phyloP scores from a whole-genome alignment of 352 stramenopile genomes.

The Pythium rishiriense region DNA sequence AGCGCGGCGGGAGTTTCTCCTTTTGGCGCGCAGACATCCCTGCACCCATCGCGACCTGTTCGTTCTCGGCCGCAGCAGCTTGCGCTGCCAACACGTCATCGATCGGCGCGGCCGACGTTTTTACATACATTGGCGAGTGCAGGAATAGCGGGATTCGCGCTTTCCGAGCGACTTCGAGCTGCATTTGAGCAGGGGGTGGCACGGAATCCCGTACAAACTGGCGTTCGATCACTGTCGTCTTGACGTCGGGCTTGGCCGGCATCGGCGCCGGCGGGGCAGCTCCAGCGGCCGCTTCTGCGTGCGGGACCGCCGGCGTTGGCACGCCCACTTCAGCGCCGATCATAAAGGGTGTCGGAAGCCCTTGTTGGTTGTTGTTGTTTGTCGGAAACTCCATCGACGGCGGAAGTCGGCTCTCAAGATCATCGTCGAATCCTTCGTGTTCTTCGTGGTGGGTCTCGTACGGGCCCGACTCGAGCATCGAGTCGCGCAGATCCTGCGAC shows the following conservation, averaged over 20 bases:
- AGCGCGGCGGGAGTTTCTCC: slow-evolving; percentile 54
- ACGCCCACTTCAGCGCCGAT: slow-evolving; percentile 23
- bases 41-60: slow-evolving; percentile 8
- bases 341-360: slow-evolving; percentile 28
- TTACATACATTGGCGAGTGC: slow-evolving; percentile 87
- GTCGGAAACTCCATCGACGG: slow-evolving; percentile 10
- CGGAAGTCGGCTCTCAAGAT: slow-evolving; percentile 20
- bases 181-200: slow-evolving; percentile 81
- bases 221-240: slow-evolving; percentile 57
- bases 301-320: background rate
- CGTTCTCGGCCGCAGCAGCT: slow-evolving; percentile 15
- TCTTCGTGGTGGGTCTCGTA: slow-evolving; percentile 28
- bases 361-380: slow-evolving; percentile 21
- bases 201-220: slow-evolving; percentile 70
- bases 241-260: slow-evolving; percentile 47
- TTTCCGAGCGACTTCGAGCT: slow-evolving; percentile 81
- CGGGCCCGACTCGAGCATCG: slow-evolving; percentile 16
- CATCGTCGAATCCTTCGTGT: slow-evolving; percentile 29
- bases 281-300: background rate
- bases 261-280: background rate
- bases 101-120: slow-evolving; percentile 57
- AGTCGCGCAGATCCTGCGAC: slow-evolving; percentile 18
- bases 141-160: slow-evolving; percentile 83
- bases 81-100: slow-evolving; percentile 42
- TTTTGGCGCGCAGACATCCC: slow-evolving; percentile 35